phyloP scores from a whole-genome alignment of 768 basidiomycete genomes.

The Mycena albidolilacea region DNA sequence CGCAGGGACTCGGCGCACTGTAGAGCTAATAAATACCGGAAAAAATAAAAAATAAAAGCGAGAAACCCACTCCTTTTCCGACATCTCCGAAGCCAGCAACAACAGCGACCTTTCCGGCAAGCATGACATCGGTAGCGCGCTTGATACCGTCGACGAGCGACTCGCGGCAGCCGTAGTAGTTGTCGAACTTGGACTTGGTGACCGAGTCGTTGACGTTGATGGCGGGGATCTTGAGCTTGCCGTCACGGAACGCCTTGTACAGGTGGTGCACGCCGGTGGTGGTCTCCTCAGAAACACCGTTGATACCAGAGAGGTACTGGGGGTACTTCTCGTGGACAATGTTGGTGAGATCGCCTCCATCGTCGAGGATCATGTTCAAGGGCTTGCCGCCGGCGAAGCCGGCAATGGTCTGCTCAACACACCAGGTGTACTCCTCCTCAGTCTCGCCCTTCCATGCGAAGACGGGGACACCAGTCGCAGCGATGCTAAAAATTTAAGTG shows the following conservation, averaged over 20 bases:
- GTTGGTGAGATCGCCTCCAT: slow-evolving; percentile 96
- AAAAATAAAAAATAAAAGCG: not conserved
- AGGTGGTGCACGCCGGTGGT: slow-evolving; percentile 99
- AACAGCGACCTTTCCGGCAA: slow-evolving; percentile 98
- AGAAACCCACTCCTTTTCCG: slow-evolving; percentile 91
- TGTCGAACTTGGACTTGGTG: slow-evolving; percentile 99
- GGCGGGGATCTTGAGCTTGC: slow-evolving; percentile 95
- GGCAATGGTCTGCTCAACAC: slow-evolving; percentile 94
- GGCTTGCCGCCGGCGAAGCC: slow-evolving; percentile 89
- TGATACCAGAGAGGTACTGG: slow-evolving; percentile 86
- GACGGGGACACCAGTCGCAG: slow-evolving; percentile 98
- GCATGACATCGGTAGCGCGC: slow-evolving; percentile 99
- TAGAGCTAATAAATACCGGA: slow-evolving; percentile 16
- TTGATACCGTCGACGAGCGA: slow-evolving; percentile 99
- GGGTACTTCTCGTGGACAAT: slow-evolving; percentile 98
- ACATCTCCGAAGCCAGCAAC: slow-evolving; percentile 99
- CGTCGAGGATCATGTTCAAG: slow-evolving; percentile 99
- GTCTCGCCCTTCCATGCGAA: slow-evolving; percentile 99
- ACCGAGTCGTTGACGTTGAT: slow-evolving; percentile 99
- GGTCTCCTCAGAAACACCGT: slow-evolving; percentile 98
- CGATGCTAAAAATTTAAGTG: slow-evolving; percentile 71
- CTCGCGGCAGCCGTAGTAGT: slow-evolving; percentile 99
- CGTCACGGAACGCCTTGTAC: slow-evolving; percentile 97
- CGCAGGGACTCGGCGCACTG: slow-evolving; percentile 97
- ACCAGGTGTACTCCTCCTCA: slow-evolving; percentile 98